A percentile compares a stretch with the other conserved stretches of the same genome.
phyloP scores from a whole-genome alignment of 495 filamentous ascomycete genomes.

The Penicillium daleae region DNA sequence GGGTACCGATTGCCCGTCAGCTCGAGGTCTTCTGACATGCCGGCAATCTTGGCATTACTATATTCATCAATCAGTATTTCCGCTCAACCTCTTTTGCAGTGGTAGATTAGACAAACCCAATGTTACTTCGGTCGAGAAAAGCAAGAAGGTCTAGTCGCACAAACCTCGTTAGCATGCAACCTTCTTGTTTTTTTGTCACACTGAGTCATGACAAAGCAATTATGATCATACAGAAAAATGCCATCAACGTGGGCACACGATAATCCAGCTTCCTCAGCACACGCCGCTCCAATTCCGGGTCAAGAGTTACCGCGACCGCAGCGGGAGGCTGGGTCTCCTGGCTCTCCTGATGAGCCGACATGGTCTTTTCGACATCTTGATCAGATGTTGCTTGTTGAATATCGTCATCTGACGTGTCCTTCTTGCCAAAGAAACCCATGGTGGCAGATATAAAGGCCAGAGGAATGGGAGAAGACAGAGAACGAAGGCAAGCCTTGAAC shows the following conservation, averaged over 20 bases:
- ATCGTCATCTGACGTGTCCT: constrained; percentile 27
- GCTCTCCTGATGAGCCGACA: constrained; percentile 32
- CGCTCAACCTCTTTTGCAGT: neutral
- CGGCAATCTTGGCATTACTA: constrained; percentile 69
- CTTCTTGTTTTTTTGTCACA: neutral
- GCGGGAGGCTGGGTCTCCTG: constrained; percentile 26
- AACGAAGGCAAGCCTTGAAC: constrained; percentile 5
- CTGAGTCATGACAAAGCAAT: neutral
- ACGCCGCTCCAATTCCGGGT: constrained; percentile 58
- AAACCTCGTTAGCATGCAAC: neutral
- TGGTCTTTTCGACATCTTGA: constrained; percentile 41
- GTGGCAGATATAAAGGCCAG: constrained; percentile 5
- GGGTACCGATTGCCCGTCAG: constrained; percentile 57
- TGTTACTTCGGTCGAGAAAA: constrained; percentile 72
- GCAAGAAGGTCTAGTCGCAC: constrained; percentile 58
- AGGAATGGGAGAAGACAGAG: neutral
- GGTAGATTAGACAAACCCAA: constrained; percentile 47
- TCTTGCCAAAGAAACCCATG: constrained; percentile 40
- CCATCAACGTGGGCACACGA: constrained; percentile 54
- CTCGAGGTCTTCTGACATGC: constrained; percentile 47
- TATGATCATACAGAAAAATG: constrained; percentile 52
- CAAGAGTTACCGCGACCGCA: constrained; percentile 33
- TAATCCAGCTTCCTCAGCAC: constrained; percentile 63
- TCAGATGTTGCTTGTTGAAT: constrained; percentile 26
- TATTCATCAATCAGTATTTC: neutral